Percentiles rank a stretch among this genome's conserved stretches.
These are phyloP conservation scores for Tritrichomonas foetus DNA, from an alignment of 208 protist species.

Conservation along the genomic window DNA sequence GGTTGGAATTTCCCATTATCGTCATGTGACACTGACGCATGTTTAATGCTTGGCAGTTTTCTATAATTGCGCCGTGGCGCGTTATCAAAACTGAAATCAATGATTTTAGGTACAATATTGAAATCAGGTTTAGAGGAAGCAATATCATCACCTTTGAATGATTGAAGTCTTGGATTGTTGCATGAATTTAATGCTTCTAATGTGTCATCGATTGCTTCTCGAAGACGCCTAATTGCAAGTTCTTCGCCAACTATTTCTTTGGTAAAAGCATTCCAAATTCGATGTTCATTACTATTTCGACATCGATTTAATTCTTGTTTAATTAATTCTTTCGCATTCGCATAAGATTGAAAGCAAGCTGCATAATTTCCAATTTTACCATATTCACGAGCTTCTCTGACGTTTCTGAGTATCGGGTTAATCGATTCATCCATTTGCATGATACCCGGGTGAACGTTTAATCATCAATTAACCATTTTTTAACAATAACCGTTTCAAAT, in stretches of 20 bases:
- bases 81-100: neutral
- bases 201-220: neutral
- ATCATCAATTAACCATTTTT: too few relatives aligned
- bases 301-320: neutral
- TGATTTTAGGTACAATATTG: too few relatives aligned
- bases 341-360: constrained; percentile 36
- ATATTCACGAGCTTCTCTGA: constrained; percentile 45
- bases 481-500: too few relatives aligned
- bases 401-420: too few relatives aligned
- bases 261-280: neutral
- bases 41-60: neutral
- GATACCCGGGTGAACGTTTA: too few relatives aligned
- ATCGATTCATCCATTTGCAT: neutral
- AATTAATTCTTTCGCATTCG: neutral
- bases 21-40: neutral
- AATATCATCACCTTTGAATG: too few relatives aligned
- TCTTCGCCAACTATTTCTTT: neutral
- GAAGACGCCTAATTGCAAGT: neutral
- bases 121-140: too few relatives aligned
- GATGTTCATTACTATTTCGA: neutral
- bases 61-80: neutral
- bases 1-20: neutral
- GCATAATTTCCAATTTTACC: constrained; percentile 56
- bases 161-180: too few relatives aligned
- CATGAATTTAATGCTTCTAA: neutral